phyloP scores from a whole-genome alignment of 768 basidiomycete genomes.

The Xerocomus brunneocitrinus region DNA sequence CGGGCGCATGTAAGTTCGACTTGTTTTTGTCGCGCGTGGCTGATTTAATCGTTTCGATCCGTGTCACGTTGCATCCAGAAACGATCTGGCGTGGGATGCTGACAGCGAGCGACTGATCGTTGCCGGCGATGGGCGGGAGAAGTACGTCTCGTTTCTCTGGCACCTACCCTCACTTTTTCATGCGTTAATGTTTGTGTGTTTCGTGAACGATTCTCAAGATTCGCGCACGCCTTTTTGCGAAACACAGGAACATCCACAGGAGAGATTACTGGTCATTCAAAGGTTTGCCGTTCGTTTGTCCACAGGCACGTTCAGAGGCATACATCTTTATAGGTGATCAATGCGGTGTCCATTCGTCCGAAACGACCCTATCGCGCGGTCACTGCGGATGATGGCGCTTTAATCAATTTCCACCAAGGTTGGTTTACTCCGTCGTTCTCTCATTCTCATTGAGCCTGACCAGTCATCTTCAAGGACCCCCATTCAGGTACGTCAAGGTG shows the following conservation, averaged over 20 bases:
- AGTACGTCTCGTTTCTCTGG: constrained; percentile 37
- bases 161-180: not conserved
- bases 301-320: not conserved
- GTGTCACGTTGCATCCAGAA: constrained; percentile 41
- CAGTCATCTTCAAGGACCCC: constrained; percentile 47
- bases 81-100: constrained; percentile 94
- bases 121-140: constrained; percentile 89
- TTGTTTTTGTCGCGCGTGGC: not conserved
- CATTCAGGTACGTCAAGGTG: constrained; percentile 88
- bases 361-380: constrained; percentile 90
- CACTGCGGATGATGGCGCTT: constrained; percentile 80
- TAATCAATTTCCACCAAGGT: constrained; percentile 82
- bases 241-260: constrained; percentile 83
- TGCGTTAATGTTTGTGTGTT: not conserved
- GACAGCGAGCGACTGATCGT: constrained; percentile 96
- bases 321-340: constrained; percentile 54
- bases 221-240: constrained; percentile 79
- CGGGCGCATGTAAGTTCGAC: constrained; percentile 56
- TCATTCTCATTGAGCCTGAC: not conserved
- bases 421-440: constrained; percentile 5
- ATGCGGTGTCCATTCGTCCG: constrained; percentile 81
- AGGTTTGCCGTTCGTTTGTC: constrained; percentile 41
- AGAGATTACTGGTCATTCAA: constrained; percentile 85
- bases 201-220: constrained; percentile 38
- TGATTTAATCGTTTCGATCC: not conserved